Percentiles rank a stretch among this genome's conserved stretches.
Conservation (phyloP, 345 rosid genomes). For the Eucalyptus urophylla region DNA sequence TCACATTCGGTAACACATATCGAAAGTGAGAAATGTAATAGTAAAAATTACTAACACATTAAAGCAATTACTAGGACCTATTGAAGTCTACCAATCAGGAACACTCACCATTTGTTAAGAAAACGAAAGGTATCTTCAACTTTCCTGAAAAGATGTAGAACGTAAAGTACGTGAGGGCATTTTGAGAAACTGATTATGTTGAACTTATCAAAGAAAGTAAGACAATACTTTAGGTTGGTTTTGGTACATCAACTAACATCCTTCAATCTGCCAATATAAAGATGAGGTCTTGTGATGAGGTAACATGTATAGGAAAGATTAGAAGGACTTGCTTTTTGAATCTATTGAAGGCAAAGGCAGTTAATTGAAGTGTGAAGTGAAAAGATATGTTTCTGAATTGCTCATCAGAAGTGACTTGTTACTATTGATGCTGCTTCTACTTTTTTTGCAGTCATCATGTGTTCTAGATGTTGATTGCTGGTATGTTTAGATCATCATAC, state of each 20-base stretch:
- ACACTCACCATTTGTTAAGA: slow-evolving; percentile 65
- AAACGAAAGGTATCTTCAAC: slow-evolving; percentile 62
- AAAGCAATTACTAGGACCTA: not conserved
- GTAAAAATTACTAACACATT: not conserved
- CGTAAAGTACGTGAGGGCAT: not conserved
- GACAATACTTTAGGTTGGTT: not conserved
- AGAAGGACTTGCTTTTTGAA: not conserved
- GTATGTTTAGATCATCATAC: not conserved
- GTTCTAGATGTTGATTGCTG: not conserved
- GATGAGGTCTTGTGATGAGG: not conserved
- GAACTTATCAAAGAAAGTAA: not conserved
- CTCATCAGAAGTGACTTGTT: not conserved
- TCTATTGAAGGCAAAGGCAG: not conserved
- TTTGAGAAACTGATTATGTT: too few relatives aligned
- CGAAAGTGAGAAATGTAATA: not conserved
- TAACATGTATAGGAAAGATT: not conserved
- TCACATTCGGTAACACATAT: not conserved
- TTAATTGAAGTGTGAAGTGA: not conserved
- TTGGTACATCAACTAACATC: not conserved
- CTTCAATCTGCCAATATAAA: not conserved
- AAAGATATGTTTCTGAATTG: not conserved
- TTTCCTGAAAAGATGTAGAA: slow-evolving; percentile 18
- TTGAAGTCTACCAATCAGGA: not conserved
- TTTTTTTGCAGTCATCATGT: not conserved
- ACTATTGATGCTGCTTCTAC: not conserved